Evolutionary conservation across 1,139 yeast genomes (phyloP), one percentile per base, ranked within the genome.

Genomic region (Saccharomyces uvarum): DNA sequence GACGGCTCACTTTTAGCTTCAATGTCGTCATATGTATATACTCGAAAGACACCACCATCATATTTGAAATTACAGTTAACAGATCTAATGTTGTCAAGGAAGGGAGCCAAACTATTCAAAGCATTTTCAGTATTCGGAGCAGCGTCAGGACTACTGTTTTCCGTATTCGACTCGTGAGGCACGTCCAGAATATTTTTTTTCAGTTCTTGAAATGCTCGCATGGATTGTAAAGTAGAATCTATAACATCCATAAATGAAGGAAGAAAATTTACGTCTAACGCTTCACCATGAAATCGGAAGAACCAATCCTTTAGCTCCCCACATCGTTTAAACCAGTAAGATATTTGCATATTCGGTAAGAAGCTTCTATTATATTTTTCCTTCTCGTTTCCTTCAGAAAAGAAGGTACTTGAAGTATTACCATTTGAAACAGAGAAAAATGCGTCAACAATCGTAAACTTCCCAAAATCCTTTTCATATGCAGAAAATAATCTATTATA

Each of bases 361-460:
- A 76, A 84, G 0, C 88, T 88, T 56, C 91, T 71, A 60, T 84
- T 85, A 46, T 76, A 75, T 48, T 72, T 73, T 27, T 72, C 73
- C 53, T 72, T 69, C 60, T 82, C 84, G 5, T 77, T 70, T 28
- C 71, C 75, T 0, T 74, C 61, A 54, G 82, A 78, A 69, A 68
- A 83, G 62, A 80, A 86, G 26, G 77, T 75, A 1, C 78, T 70
- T 0, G 85, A 73, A 0, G 77, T 68, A 5, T 73, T 63, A 0
- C 91, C 90, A 63, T 81, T 81, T 0, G 93, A 89, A 4, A 81
- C 79, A 0, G 91, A 79, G 11, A 84, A 63, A 62, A 80, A 87
- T 7, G 86, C 85, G 55, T 82, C 85, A 59, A 82, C 74, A 56
- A 85, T 72, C 0, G 88, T 79, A 38, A 86, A 73, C 61, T 84